Evolutionary conservation across 169 alveolate genomes (phyloP), one percentile per base, ranked within the genome.

Genomic region (Plasmodium adleri): DNA sequence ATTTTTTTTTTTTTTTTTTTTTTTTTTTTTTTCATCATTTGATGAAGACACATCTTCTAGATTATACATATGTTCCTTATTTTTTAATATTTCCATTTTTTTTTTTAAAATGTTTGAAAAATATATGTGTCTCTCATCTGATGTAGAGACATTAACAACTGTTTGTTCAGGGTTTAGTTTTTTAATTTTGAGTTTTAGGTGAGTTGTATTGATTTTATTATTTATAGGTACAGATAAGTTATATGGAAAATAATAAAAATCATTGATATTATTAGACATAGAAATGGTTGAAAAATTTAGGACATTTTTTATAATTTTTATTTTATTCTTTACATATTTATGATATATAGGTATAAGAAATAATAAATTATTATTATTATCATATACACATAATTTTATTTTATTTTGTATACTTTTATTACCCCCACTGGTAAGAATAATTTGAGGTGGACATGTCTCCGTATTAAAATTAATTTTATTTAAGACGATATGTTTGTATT

Each of bases 301-400:
- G 10, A 86, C 88, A 86, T 86, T 86, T 9, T 73, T 73, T 10
- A 86, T 58, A 59, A 86, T 64, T 74, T 86, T 86, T 39, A 86
- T 86, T 72, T 86, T 86, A 60, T 86, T 88, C 52, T 67, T 86
- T 12, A 71, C 88, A 52, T 72, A 72, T 72, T 86, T 86, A 60
- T 86, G 88, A 59, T 71, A 86, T 58, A 86, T 72, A 17, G 92
- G 92, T 63, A 86, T 86, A 2, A 86, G 56, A 59, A 86, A 86
- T 72, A 86, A 64, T 56, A 86, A 43, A 86, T 86, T 86, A 45
- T 86, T 86, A 12, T 20, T 50, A 86, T 86, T 86, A 72, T 86
- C 92, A 64, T 86, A 86, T 17, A 86, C 15, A 59, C 92, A 86
- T n/a, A 86, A 72, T 60, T 86, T 86, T 60, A 86, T 86, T 72